phyloP scores from a whole-genome alignment of 1,284 basidiomycete genomes.

The Pseudozyma hubeiensis region DNA sequence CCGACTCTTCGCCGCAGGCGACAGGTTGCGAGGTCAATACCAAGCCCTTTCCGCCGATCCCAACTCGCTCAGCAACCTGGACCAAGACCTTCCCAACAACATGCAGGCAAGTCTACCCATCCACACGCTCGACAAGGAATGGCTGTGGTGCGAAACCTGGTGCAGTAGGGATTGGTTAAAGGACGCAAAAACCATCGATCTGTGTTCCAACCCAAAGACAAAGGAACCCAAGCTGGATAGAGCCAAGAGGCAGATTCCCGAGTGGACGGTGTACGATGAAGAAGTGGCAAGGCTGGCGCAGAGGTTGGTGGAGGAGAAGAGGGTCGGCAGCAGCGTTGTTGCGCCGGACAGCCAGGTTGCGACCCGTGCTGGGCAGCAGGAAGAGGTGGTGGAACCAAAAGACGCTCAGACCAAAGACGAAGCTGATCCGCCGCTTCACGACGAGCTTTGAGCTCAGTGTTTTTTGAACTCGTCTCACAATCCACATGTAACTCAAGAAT shows the following conservation, averaged over 20 bases:
- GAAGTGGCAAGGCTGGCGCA: slow-evolving; percentile 68
- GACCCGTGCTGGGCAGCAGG: background rate
- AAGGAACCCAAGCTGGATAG: slow-evolving; percentile 95
- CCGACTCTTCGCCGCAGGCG: slow-evolving; percentile 78
- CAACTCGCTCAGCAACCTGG: slow-evolving; percentile 90
- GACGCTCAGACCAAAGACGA: background rate
- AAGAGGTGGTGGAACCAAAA: background rate
- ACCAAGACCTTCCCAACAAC: slow-evolving; percentile 75
- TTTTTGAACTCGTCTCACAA: background rate
- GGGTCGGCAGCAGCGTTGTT: slow-evolving; percentile 32
- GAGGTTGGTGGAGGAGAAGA: slow-evolving; percentile 47
- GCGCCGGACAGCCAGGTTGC: slow-evolving; percentile 31
- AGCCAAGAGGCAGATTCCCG: slow-evolving; percentile 88
- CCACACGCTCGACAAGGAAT: slow-evolving; percentile 60
- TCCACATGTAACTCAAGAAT: background rate
- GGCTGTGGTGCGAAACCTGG: slow-evolving; percentile 69
- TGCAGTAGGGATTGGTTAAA: slow-evolving; percentile 59
- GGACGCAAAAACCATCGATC: slow-evolving; percentile 66
- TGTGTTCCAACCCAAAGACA: slow-evolving; percentile 70
- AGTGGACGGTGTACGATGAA: slow-evolving; percentile 92
- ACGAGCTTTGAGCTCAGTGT: slow-evolving; percentile 17
- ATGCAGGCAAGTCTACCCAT: slow-evolving; percentile 62
- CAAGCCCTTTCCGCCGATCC: slow-evolving; percentile 93
- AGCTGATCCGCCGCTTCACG: slow-evolving; percentile 10
- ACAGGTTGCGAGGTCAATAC: slow-evolving; percentile 90